Evolutionary conservation across 768 basidiomycete genomes (phyloP).

Genomic region (Boletus vinaceobasis): DNA sequence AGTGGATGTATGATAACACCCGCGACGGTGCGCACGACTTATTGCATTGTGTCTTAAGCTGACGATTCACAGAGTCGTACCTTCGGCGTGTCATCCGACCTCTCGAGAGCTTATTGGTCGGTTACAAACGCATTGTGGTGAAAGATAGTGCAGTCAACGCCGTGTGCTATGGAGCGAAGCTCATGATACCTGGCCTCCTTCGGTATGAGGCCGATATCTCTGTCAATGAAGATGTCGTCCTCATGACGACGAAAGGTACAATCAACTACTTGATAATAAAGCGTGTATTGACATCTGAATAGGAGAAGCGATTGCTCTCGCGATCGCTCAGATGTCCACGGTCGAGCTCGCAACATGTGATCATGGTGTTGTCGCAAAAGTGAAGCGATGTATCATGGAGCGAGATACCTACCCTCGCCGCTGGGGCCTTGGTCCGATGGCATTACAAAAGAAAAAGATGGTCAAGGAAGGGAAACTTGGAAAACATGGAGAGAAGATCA

Average conservation of each 20-base stretch:
- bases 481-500: conserved; percentile 88
- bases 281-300: conserved; percentile 4
- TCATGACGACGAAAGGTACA: conserved; percentile 97
- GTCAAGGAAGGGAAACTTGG: conserved; percentile 97
- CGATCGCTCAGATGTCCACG: conserved; percentile 96
- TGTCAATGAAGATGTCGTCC: conserved; percentile 90
- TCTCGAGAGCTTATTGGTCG: conserved; percentile 87
- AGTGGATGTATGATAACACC: conserved; percentile 97
- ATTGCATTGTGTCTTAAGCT: conserved; percentile 9
- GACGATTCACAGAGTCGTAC: conserved; percentile 72
- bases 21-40: conserved; percentile 68
- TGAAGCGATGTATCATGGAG: conserved; percentile 99
- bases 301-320: conserved; percentile 93
- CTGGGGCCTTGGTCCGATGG: conserved; percentile 98
- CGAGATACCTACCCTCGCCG: conserved; percentile 96
- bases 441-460: conserved; percentile 96
- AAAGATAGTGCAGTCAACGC: conserved; percentile 99
- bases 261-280: neutral
- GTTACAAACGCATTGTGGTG: conserved; percentile 98
- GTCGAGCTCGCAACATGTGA: conserved; percentile 97
- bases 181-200: conserved; percentile 98
- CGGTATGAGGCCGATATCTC: conserved; percentile 96
- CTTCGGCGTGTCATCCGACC: conserved; percentile 93
- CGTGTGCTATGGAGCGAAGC: conserved; percentile 98
- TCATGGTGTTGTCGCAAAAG: conserved; percentile 98